Percentiles rank a stretch among this genome's conserved stretches.
These are phyloP conservation scores for Artemisia tridentata DNA, from an alignment of 129 eudicot species.

Conservation along the genomic window DNA sequence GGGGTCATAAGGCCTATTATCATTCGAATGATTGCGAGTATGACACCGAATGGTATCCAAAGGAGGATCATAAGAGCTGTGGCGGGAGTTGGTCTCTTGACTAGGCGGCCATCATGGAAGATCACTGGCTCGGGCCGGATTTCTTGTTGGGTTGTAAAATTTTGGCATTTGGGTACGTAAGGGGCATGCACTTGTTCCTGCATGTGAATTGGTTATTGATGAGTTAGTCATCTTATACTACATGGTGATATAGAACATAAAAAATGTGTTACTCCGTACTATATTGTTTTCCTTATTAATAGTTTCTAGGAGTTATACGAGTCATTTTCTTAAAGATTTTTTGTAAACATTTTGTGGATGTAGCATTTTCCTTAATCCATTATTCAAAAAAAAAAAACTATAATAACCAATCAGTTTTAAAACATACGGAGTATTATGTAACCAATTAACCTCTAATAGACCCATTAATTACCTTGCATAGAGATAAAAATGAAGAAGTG, in stretches of 20 bases:
- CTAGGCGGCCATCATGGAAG: slow-evolving; percentile 88
- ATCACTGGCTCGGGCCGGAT: slow-evolving; percentile 78
- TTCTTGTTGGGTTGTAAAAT: slow-evolving; percentile 24
- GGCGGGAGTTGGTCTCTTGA: slow-evolving; percentile 67
- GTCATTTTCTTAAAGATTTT: too few species aligned
- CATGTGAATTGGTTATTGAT: not conserved
- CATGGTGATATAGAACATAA: too few species aligned
- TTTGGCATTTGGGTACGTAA: slow-evolving; percentile 22
- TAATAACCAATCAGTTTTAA: too few species aligned
- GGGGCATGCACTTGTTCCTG: slow-evolving; percentile 62
- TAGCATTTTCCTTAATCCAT: too few species aligned
- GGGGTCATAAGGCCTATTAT: slow-evolving; percentile 44
- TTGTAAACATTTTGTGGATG: too few species aligned
- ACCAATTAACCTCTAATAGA: too few species aligned
- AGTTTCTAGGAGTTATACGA: too few species aligned
- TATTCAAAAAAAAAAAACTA: too few species aligned
- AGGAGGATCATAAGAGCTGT: slow-evolving; percentile 59
- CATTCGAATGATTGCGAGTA: slow-evolving; percentile 54
- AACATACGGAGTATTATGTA: too few species aligned
- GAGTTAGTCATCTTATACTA: not conserved
- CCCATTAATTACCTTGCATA: slow-evolving; percentile 54
- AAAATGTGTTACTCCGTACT: too few species aligned
- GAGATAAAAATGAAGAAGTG: slow-evolving; percentile 40
- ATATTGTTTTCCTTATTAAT: too few species aligned
- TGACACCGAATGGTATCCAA: slow-evolving; percentile 74